These are phyloP conservation scores for Kodamaea sagamina DNA, from an alignment of 805 yeast species.

Conservation along the genomic window DNA sequence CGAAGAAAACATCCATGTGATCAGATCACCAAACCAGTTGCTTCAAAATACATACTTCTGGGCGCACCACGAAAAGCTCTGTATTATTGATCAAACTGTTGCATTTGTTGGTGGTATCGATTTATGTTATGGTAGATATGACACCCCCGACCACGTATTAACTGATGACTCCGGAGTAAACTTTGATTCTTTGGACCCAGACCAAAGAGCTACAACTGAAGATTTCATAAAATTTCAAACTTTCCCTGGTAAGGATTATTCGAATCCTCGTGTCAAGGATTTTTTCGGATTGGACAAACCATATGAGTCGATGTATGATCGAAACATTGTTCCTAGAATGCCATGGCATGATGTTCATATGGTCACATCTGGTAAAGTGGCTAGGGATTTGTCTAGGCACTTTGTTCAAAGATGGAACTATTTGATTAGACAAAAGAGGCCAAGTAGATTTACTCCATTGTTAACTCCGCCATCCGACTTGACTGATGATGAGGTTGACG, in stretches of 20 bases:
- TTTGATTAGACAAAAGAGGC: conserved; percentile 86
- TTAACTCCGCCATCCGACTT: conserved; percentile 91
- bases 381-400: conserved; percentile 89
- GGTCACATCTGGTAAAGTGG: conserved; percentile 92
- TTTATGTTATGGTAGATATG: conserved; percentile 92
- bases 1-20: conserved; percentile 77
- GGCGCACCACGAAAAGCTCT: conserved; percentile 98
- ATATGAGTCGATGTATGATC: conserved; percentile 87
- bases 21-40: conserved; percentile 94
- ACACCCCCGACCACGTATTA: conserved; percentile 92
- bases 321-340: conserved; percentile 84
- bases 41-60: conserved; percentile 91
- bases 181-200: conserved; percentile 32
- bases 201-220: conserved; percentile 37
- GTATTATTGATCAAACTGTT: conserved; percentile 81
- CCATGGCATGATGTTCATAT: conserved; percentile 99
- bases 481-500: conserved; percentile 65
- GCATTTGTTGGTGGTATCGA: conserved; percentile 96
- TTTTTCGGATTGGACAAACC: conserved; percentile 81
- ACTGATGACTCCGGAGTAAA: conserved; percentile 63
- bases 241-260: conserved; percentile 97
- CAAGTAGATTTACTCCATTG: conserved; percentile 90
- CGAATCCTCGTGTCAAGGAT: conserved; percentile 92
- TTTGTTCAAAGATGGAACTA: conserved; percentile 98
- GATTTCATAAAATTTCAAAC: conserved; percentile 55